Base-by-base conservation (phyloP, 805 yeast genomes). In the Metschnikowia picachoensis region DNA sequence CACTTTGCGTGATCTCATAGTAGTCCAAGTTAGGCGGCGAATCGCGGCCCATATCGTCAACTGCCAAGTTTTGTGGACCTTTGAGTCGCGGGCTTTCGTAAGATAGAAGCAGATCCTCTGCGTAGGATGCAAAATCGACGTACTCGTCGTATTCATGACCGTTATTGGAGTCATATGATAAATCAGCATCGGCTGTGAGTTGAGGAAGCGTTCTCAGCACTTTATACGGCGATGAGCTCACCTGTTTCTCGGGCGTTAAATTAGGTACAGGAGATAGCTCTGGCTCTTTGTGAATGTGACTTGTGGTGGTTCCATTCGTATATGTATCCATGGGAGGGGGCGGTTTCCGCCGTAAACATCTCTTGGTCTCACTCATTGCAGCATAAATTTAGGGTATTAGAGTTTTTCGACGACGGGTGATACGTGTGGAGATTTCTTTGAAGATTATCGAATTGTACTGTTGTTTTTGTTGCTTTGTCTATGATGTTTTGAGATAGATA, bases 11-110 rank as follows among this genome's bases (percentile, higher is more conserved):
- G 25, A 13, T 8, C 5, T 17, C 39, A 30, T 29, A 27, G 6
- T n/a, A 14, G 11, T n/a, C 16, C 16, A 15, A 33, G 10, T 14
- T 10, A 25, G 17, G 11, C 30, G 27, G 40, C 31, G 30, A 35
- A 9, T 17, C 42, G 29, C 27, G 17, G 32, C 38, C 35, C 12
- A 34, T 41, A 17, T 61, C 61, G 45, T 69, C 70, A 14, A 65
- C 68, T 5, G 72, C 68, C 17, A 71, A 52, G 36, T 62, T 67
- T 52, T 65, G 64, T 2, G 76, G 76, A 1, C 76, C 76, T 61
- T 60, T 68, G 2, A 70, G 74, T 36, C 61, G 61, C 14, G 72
- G 70, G 33, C 68, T 64, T 4, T 64, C 70, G 42, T 48, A 51
- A 15, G 65, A 60, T 32, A 53, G 37, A 33, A 55, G 53, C 25